phyloP scores from a whole-genome alignment of 805 yeast species.

The Saccharomycopsis selenospora region DNA sequence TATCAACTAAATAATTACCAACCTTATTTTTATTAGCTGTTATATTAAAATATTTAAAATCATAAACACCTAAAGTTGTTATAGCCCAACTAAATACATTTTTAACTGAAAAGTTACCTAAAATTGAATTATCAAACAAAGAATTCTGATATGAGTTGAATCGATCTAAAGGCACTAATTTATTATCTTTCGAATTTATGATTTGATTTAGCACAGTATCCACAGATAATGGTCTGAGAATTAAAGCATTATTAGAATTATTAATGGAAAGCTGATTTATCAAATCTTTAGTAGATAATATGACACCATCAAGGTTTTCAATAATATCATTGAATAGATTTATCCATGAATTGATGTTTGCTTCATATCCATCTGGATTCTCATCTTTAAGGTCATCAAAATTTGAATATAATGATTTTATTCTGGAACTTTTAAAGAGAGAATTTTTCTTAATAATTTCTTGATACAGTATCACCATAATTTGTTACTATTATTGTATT shows the following conservation, averaged over 20 bases:
- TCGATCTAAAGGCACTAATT: constrained; percentile 7
- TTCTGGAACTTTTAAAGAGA: constrained; percentile 18
- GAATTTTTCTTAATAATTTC: constrained; percentile 10
- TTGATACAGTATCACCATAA: constrained; percentile 8
- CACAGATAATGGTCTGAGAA: constrained; percentile 17
- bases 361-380: constrained; percentile 22
- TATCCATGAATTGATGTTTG: constrained; percentile 20
- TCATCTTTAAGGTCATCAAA: constrained; percentile 12
- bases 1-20: constrained; percentile 13
- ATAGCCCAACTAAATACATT: constrained; percentile 14
- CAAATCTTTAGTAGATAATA: constrained; percentile 11
- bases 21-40: constrained; percentile 10
- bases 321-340: constrained; percentile 12
- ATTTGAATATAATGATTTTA: constrained; percentile 19
- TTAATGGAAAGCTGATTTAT: constrained; percentile 9
- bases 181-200: constrained; percentile 5
- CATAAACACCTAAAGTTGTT: constrained; percentile 11
- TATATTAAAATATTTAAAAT: constrained; percentile 1
- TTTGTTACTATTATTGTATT: too few species aligned
- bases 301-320: constrained; percentile 2
- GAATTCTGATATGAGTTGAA: constrained; percentile 4
- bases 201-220: constrained; percentile 20
- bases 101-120: constrained; percentile 11
- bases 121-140: constrained; percentile 9
- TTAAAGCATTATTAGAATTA: background rate